These are phyloP conservation scores for Suillus tomentosus DNA, from an alignment of 768 basidiomycete genomes.

Conservation along the genomic window DNA sequence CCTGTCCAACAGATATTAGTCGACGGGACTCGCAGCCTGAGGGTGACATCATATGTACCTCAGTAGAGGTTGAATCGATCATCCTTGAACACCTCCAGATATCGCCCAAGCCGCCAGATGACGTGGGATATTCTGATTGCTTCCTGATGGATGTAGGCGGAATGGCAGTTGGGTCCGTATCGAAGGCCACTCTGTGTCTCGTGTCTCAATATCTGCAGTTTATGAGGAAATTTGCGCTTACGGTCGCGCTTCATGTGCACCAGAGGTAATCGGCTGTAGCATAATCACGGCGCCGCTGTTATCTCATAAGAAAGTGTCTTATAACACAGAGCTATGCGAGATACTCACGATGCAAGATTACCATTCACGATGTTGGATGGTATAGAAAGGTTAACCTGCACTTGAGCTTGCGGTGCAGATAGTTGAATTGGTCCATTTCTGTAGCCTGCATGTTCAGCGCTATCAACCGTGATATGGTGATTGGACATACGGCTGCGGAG, in stretches of 20 bases:
- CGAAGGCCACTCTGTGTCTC: not conserved
- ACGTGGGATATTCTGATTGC: too few relatives aligned
- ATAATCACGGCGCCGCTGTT: not conserved
- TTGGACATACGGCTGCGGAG: not conserved
- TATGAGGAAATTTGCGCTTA: not conserved
- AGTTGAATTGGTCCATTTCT: not conserved
- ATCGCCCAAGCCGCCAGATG: conserved; percentile 3
- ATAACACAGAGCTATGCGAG: not conserved
- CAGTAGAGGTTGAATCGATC: not conserved
- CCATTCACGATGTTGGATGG: not conserved
- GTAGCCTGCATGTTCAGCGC: not conserved
- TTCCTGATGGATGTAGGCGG: not conserved
- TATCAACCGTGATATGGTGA: not conserved
- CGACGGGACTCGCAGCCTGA: not conserved
- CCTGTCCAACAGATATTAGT: not conserved
- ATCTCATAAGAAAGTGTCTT: not conserved
- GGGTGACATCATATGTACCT: not conserved
- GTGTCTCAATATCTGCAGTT: not conserved
- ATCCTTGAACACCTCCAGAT: not conserved
- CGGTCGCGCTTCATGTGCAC: not conserved
- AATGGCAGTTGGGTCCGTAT: not conserved
- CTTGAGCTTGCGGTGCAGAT: not conserved
- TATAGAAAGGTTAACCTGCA: not conserved
- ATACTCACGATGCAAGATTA: not conserved
- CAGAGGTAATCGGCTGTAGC: not conserved